phyloP scores from a whole-genome alignment of 768 basidiomycete species.

The Pleurotus ostreatus region DNA sequence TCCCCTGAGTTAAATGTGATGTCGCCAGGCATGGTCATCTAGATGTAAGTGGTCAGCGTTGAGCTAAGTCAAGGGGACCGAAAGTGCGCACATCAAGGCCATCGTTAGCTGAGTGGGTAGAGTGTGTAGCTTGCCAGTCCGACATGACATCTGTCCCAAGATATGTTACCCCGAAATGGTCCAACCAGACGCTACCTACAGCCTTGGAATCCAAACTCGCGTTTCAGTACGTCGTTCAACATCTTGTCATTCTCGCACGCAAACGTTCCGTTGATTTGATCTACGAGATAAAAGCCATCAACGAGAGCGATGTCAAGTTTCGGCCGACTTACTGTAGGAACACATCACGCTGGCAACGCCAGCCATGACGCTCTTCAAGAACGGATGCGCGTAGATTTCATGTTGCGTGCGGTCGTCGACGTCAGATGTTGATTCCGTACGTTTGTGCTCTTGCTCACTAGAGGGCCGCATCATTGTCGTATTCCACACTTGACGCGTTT shows the following conservation, averaged over 20 bases:
- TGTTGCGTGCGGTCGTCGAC: constrained; percentile 80
- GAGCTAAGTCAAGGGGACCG: neutral
- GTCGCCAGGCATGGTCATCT: constrained; percentile 72
- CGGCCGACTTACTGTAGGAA: constrained; percentile 53
- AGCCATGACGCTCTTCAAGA: constrained; percentile 68
- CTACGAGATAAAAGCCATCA: constrained; percentile 25
- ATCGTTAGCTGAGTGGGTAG: constrained; percentile 54
- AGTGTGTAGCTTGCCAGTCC: constrained; percentile 67
- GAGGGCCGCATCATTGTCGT: constrained; percentile 30
- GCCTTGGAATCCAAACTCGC: constrained; percentile 75
- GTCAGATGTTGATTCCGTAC: constrained; percentile 54
- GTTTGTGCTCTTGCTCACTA: constrained; percentile 68
- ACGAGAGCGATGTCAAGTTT: neutral
- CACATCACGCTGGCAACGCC: constrained; percentile 76
- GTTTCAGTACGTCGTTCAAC: constrained; percentile 72
- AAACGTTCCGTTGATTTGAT: constrained; percentile 65
- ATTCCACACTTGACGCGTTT: constrained; percentile 5
- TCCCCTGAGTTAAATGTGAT: constrained; percentile 42
- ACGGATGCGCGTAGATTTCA: constrained; percentile 70
- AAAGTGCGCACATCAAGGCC: constrained; percentile 58
- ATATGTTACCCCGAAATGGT: neutral
- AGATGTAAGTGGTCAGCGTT: neutral
- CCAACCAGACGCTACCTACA: constrained; percentile 26
- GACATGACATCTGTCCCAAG: constrained; percentile 53
- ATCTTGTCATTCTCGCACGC: constrained; percentile 73